Evolutionary conservation across 257 asterid genomes (phyloP), one percentile per base, ranked within the genome.

Genomic region (Solanum pinnatisectum): DNA sequence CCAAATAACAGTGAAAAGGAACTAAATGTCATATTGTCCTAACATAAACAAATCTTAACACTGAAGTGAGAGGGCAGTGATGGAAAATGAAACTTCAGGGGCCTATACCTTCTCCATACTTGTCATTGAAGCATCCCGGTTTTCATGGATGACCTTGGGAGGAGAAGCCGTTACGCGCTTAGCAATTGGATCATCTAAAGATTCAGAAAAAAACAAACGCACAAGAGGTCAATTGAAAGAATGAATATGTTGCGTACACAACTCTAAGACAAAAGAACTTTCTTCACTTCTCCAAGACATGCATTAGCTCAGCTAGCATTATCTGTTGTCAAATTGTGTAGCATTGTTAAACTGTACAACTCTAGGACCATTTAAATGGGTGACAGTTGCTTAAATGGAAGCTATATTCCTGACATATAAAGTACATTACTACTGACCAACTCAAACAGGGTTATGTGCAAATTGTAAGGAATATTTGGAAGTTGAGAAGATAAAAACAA

Each of bases 141-240:
- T 87, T 77, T 91, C 98, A 49, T 91, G 85, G 87, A 89, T 88
- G 84, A 77, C 91, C 85, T 92, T 93, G 73, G 94, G 89, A 44
- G 94, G 90, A 82, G 93, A 84, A 68, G 89, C 60, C 40, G 87
- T 87, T 67, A 81, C 79, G 87, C 95, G 93, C 88, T 91, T 96
- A 46, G 99, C 98, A 89, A 95, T 92, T 70, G 98, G 98, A 92
- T 96, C 99, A 88, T 95, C 99, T 97, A 91, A 83, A 87, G 70
- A 91, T 30, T 49, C 70, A 88, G 87, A 18, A 33, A 88, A 87
- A 36, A 25, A 37, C 85, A 84, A 37, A 79, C 37, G 25, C 22
- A 90, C 52, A 46, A 27, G 73, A 86, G 89, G 25, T 87, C 30
- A 85, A 85, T 73, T 85, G 70, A 49, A 46, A 82, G 70, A 82